Conservation (phyloP, 805 yeast genomes). For the Sugiyamaella floridensis region DNA sequence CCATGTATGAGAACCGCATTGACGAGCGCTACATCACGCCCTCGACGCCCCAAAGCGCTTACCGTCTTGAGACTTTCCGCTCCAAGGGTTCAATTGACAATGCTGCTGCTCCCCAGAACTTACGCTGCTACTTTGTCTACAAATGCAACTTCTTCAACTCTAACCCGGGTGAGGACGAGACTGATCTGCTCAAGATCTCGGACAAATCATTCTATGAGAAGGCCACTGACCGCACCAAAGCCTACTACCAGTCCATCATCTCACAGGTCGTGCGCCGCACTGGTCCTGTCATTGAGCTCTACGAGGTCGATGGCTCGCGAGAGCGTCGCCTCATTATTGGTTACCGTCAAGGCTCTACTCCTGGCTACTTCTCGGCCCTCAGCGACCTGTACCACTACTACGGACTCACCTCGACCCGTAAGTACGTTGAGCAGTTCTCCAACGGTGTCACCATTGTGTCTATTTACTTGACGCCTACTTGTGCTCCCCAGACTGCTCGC, state of each 20-base stretch:
- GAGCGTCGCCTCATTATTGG: constrained; percentile 89
- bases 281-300: constrained; percentile 90
- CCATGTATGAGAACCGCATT: constrained; percentile 63
- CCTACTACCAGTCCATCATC: constrained; percentile 66
- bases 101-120: constrained; percentile 40
- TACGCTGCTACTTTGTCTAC: constrained; percentile 77
- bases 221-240: constrained; percentile 73
- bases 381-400: constrained; percentile 84
- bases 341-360: constrained; percentile 73
- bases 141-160: constrained; percentile 48
- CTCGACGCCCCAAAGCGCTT: constrained; percentile 36
- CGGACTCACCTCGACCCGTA: constrained; percentile 74
- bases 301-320: constrained; percentile 67
- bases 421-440: constrained; percentile 89
- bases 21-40: constrained; percentile 65
- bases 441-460: constrained; percentile 85
- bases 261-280: constrained; percentile 61
- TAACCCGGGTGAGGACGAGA: constrained; percentile 32
- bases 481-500: constrained; percentile 37
- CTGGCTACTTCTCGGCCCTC: constrained; percentile 81
- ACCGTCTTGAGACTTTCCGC: constrained; percentile 72
- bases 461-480: constrained; percentile 66
- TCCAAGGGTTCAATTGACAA: constrained; percentile 34
- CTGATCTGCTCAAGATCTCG: constrained; percentile 60
- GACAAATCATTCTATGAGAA: constrained; percentile 72